A percentile compares a stretch with the other conserved stretches of the same genome.
phyloP scores from a whole-genome alignment of 2,329 filamentous ascomycete species.

The Gaeumannomyces sp. region DNA sequence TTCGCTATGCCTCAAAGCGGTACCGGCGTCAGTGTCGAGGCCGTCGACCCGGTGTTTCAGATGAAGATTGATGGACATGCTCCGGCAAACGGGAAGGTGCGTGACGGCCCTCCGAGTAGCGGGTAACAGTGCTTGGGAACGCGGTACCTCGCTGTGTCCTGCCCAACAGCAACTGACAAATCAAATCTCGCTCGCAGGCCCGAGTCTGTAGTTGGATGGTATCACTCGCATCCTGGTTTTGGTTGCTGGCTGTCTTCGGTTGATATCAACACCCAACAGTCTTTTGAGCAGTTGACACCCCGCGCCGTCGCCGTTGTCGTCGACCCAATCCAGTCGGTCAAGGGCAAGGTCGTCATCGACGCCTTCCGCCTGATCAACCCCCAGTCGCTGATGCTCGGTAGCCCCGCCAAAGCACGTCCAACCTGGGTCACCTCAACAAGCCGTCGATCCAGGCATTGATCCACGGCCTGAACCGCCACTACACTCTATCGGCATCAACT shows the following conservation, averaged over 20 bases:
- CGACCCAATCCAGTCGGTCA: slow-evolving; percentile 97
- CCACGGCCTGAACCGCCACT: slow-evolving; percentile 95
- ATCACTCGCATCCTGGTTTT: slow-evolving; percentile 98
- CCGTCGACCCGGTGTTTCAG: slow-evolving; percentile 97
- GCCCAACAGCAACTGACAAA: neutral
- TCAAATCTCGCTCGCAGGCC: slow-evolving; percentile 52
- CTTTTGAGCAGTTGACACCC: slow-evolving; percentile 97
- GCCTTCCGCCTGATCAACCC: slow-evolving; percentile 98
- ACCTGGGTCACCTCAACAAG: slow-evolving; percentile 96
- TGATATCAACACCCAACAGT: slow-evolving; percentile 99
- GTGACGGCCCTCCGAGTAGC: slow-evolving; percentile 17
- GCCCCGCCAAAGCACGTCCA: slow-evolving; percentile 94
- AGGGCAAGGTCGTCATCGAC: slow-evolving; percentile 99
- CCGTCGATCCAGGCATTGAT: slow-evolving; percentile 99
- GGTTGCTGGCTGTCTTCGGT: slow-evolving; percentile 98
- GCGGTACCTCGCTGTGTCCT: too few relatives aligned
- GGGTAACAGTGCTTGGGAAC: neutral
- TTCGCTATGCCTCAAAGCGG: slow-evolving; percentile 99
- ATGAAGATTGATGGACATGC: slow-evolving; percentile 99
- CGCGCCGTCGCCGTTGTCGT: slow-evolving; percentile 96
- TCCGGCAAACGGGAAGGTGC: slow-evolving; percentile 91
- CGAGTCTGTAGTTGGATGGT: slow-evolving; percentile 98
- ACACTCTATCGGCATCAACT: slow-evolving; percentile 98
- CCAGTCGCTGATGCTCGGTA: slow-evolving; percentile 95
- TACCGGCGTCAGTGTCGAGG: slow-evolving; percentile 96